A percentile compares a stretch with the other conserved stretches of the same genome.
phyloP scores from a whole-genome alignment of 306 rosid genomes.

The Cucumis cinereus region DNA sequence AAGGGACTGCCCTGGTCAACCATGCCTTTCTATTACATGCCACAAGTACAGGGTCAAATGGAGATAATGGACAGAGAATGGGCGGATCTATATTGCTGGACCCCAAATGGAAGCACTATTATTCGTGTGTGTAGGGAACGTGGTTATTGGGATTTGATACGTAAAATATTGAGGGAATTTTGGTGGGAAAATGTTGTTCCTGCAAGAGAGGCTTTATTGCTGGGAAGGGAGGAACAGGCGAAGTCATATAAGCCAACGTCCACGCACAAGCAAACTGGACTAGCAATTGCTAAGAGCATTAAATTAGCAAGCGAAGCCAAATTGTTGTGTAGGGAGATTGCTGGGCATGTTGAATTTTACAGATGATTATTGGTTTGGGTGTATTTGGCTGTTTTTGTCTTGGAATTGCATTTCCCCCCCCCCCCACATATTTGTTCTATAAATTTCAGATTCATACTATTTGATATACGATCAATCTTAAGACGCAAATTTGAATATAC shows the following conservation, averaged over 20 bases:
- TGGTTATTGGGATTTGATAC: conserved; percentile 64
- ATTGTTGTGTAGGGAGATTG: conserved; percentile 65
- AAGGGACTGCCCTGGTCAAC: conserved; percentile 70
- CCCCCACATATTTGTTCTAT: not conserved
- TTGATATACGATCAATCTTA: not conserved
- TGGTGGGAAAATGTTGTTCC: conserved; percentile 99
- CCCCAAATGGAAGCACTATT: conserved; percentile 79
- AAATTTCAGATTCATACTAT: not conserved
- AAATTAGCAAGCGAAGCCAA: conserved; percentile 63
- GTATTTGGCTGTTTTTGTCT: conserved; percentile 4
- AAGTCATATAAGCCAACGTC: conserved; percentile 45
- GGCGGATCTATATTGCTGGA: conserved; percentile 93
- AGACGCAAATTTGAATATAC: too few relatives aligned
- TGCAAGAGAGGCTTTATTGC: conserved; percentile 50
- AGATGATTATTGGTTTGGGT: conserved; percentile 15
- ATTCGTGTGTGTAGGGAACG: conserved; percentile 61
- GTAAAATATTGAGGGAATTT: conserved; percentile 60
- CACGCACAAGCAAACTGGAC: conserved; percentile 65
- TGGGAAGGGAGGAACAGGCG: conserved; percentile 49
- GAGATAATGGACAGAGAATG: conserved; percentile 86
- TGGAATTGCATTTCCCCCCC: not conserved
- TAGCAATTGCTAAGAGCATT: conserved; percentile 54
- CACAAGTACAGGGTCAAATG: conserved; percentile 94
- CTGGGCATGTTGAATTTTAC: conserved; percentile 66
- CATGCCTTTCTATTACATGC: conserved; percentile 94